A percentile compares a stretch with the other conserved stretches of the same genome.
These are phyloP conservation scores for Striga asiatica DNA, from an alignment of 257 asterid genomes.

Conservation along the genomic window DNA sequence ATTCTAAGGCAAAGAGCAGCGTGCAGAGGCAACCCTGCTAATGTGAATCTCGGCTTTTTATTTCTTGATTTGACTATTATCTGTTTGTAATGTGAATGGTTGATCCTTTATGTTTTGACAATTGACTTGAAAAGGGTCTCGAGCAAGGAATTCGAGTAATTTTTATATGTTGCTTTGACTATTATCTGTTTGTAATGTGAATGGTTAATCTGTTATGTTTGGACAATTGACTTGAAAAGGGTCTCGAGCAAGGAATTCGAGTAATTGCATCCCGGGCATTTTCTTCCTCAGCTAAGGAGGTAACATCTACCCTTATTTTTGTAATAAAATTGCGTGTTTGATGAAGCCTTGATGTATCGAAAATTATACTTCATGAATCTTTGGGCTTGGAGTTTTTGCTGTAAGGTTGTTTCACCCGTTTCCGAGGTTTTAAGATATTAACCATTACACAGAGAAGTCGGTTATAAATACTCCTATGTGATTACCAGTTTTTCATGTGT, in stretches of 20 bases:
- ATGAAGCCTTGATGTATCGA: not conserved
- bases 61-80: conserved; percentile 2
- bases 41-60: conserved; percentile 19
- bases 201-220: too few relatives aligned
- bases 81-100: too few relatives aligned
- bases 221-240: conserved; percentile 22
- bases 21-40: conserved; percentile 28
- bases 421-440: too few relatives aligned
- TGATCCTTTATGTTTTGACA: too few relatives aligned
- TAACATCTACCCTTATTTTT: too few relatives aligned
- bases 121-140: conserved; percentile 24
- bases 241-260: conserved; percentile 47
- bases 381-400: not conserved
- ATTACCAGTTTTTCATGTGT: not conserved
- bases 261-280: conserved; percentile 44
- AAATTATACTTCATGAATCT: not conserved
- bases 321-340: too few relatives aligned
- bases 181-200: too few relatives aligned
- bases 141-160: conserved; percentile 42
- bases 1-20: conserved; percentile 36
- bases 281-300: conserved; percentile 71
- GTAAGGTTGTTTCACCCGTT: too few relatives aligned
- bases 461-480: not conserved
- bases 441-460: too few relatives aligned
- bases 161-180: not conserved